Evolutionary conservation across 2,329 filamentous ascomycete genomes (phyloP).

Genomic region (Xylaria polymorpha): DNA sequence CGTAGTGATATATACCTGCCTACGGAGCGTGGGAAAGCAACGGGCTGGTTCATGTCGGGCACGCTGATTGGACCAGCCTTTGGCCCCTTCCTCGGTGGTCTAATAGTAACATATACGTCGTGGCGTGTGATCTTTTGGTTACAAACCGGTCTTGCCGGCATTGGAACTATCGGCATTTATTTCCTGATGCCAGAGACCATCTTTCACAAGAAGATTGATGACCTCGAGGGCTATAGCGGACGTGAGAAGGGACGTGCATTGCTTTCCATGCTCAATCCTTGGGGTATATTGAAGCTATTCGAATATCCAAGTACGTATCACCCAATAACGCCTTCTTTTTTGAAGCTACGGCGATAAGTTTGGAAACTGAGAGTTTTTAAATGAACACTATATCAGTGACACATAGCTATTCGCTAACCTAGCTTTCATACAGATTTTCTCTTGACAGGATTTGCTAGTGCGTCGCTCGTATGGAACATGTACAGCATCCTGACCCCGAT

Average conservation of each 20-base stretch:
- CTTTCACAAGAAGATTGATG: constrained; percentile 70
- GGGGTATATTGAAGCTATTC: constrained; percentile 72
- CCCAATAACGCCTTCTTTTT: neutral
- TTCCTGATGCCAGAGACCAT: constrained; percentile 80
- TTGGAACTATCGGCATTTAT: constrained; percentile 68
- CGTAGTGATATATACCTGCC: constrained; percentile 71
- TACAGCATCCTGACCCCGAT: constrained; percentile 68
- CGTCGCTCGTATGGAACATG: constrained; percentile 79
- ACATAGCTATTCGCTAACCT: constrained; percentile 17
- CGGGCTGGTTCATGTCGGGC: constrained; percentile 78
- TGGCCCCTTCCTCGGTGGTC: constrained; percentile 76
- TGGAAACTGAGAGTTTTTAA: too few species aligned
- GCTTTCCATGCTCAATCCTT: constrained; percentile 73
- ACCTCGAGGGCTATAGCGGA: constrained; percentile 66
- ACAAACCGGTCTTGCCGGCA: constrained; percentile 74
- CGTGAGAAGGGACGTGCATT: constrained; percentile 65
- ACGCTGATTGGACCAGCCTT: constrained; percentile 78
- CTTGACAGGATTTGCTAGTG: constrained; percentile 67
- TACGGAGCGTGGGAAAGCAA: constrained; percentile 76
- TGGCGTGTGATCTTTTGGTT: constrained; percentile 85
- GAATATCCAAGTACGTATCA: constrained; percentile 66
- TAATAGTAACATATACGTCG: constrained; percentile 78
- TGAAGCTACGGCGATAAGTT: neutral
- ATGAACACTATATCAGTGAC: neutral
- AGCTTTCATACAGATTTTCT: constrained; percentile 61